A percentile compares a stretch with the other conserved stretches of the same genome.
phyloP scores from a whole-genome alignment of 2,329 filamentous ascomycete species.

The Albifimbria verrucaria region DNA sequence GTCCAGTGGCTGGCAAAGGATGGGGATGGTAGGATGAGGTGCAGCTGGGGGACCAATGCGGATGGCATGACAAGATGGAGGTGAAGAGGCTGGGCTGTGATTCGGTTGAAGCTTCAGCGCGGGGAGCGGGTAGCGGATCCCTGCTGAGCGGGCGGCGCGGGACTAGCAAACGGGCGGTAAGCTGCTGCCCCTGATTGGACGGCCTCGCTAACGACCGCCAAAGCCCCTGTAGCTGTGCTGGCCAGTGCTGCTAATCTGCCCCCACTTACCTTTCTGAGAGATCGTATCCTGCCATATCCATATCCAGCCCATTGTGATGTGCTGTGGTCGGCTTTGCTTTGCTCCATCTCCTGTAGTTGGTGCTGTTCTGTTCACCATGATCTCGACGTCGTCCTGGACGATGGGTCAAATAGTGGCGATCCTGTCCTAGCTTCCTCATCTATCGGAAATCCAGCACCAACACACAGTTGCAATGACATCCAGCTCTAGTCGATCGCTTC shows the following conservation, averaged over 20 bases:
- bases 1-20: background rate
- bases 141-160: background rate
- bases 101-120: background rate
- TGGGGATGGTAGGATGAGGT: background rate
- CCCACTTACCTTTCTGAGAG: background rate
- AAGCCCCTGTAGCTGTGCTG: background rate
- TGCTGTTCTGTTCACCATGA: no score
- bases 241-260: background rate
- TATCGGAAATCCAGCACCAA: background rate
- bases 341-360: no score
- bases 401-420: background rate
- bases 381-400: background rate
- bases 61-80: background rate
- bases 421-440: background rate
- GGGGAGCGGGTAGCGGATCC: background rate
- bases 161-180: background rate
- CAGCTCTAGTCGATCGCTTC: background rate
- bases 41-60: background rate
- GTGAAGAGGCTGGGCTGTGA: background rate
- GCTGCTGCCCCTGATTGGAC: background rate
- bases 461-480: background rate
- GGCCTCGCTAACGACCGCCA: no score
- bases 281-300: no score
- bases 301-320: no score
- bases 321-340: no score